Percentiles rank a stretch among this genome's conserved stretches.
Conservation (phyloP, 768 basidiomycete species). For the Tephrocybe sp. region DNA sequence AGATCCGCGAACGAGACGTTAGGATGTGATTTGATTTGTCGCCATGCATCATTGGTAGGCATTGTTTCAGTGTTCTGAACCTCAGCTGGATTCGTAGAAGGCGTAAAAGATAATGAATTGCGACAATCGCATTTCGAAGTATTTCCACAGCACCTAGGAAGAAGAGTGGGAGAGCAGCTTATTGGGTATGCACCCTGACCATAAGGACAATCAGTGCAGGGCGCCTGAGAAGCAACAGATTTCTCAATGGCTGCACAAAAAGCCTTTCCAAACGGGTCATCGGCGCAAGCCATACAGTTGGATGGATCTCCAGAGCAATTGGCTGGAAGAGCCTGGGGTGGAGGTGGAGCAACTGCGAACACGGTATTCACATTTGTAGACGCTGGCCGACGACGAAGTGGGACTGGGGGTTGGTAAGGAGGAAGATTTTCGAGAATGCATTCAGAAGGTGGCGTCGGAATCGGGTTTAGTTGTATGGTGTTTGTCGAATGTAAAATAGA, state of each 20-base stretch:
- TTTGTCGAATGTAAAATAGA: slow-evolving; percentile 22
- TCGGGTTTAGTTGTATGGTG: slow-evolving; percentile 22
- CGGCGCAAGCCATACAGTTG: slow-evolving; percentile 82
- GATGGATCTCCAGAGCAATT: slow-evolving; percentile 83
- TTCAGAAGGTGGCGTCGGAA: slow-evolving; percentile 25
- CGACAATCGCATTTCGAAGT: slow-evolving; percentile 23
- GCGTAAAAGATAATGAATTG: background rate
- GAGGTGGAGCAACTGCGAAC: slow-evolving; percentile 46
- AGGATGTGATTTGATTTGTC: slow-evolving; percentile 81
- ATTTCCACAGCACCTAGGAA: slow-evolving; percentile 20
- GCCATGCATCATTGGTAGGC: slow-evolving; percentile 82
- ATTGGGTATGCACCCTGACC: slow-evolving; percentile 8
- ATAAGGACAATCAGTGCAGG: slow-evolving; percentile 58
- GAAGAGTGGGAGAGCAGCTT: background rate
- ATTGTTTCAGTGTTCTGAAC: slow-evolving; percentile 51
- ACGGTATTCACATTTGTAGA: slow-evolving; percentile 41
- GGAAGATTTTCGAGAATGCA: slow-evolving; percentile 78
- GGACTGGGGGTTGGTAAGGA: slow-evolving; percentile 78
- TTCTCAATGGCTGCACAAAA: slow-evolving; percentile 78
- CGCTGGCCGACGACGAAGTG: slow-evolving; percentile 60
- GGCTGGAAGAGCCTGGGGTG: slow-evolving; percentile 24
- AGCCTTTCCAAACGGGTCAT: slow-evolving; percentile 83
- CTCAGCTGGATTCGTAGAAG: slow-evolving; percentile 6
- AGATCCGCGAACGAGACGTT: slow-evolving; percentile 86
- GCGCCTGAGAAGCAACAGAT: slow-evolving; percentile 48